Evolutionary conservation across 129 eudicot genomes (phyloP).

Genomic region (Lactuca saligna): DNA sequence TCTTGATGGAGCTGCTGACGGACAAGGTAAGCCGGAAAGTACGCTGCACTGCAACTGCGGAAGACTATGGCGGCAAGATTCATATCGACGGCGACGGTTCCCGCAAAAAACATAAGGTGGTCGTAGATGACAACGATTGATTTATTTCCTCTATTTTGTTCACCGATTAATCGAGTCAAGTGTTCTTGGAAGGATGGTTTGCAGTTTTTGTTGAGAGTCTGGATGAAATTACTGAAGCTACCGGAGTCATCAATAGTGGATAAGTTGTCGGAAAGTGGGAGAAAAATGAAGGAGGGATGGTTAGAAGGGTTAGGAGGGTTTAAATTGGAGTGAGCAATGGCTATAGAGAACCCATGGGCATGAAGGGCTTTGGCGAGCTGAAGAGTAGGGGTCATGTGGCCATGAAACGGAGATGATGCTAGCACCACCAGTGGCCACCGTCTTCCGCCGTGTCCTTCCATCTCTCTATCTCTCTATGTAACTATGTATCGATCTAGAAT

Average conservation of each 20-base stretch:
- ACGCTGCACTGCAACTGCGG: conserved; percentile 27
- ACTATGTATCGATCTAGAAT: too few relatives aligned
- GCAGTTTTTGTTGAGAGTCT: conserved; percentile 31
- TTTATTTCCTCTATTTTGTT: conserved; percentile 17
- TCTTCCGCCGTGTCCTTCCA: conserved; percentile 32
- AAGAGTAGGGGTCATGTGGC: conserved; percentile 47
- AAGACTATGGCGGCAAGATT: conserved; percentile 38
- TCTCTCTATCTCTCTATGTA: conserved; percentile 1
- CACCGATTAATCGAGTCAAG: conserved; percentile 31
- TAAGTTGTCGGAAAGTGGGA: conserved; percentile 32
- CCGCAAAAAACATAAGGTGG: conserved; percentile 41
- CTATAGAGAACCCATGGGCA: conserved; percentile 42
- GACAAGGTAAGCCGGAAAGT: conserved; percentile 22
- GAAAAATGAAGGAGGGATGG: conserved; percentile 52
- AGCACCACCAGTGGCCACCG: conserved; percentile 38
- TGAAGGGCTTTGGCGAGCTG: conserved; percentile 44
- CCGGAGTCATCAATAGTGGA: not conserved
- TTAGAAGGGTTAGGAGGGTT: conserved; percentile 48
- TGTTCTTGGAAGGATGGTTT: conserved; percentile 31
- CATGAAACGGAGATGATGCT: conserved; percentile 37
- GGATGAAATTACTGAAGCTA: conserved; percentile 11
- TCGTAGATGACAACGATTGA: conserved; percentile 46
- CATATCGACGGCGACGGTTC: conserved; percentile 33
- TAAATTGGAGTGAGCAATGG: conserved; percentile 38
- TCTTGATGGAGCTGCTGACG: conserved; percentile 28